Evolutionary conservation across 2,329 filamentous ascomycete species (phyloP), one percentile per base, ranked within the genome.

Genomic region (Monilinia fructigena): DNA sequence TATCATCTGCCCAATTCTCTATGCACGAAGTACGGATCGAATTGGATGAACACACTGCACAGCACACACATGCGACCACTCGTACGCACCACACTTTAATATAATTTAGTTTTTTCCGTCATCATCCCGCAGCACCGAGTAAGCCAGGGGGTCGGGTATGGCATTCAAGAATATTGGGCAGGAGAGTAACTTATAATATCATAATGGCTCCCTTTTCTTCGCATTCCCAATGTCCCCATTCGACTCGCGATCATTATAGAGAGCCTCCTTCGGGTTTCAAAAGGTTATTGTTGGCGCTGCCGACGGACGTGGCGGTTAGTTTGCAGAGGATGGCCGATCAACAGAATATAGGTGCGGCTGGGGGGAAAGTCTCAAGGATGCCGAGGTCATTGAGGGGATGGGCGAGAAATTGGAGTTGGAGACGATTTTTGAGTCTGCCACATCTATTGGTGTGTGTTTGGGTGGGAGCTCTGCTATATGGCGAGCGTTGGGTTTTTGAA

Each of bases 391-490:
- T 75, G 67, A 66, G 71, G 40, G 65, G 68, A 35, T 20, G 62
- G 65, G 3, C 42, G 59, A 69, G 67, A 73, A 86, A 86, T 72
- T 70, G 87, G 74, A 79, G 79, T 45, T 75, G 80, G 28, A 78
- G 80, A 55, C 81, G 84, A n/a, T 71, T 88, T 38, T 72, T 88
- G 59, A 87, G 82, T 79, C 82, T 92, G 66, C 85, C 87, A 47
- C 89, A 91, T 75, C 76, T 88, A 20, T 77, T 96, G 70, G 86
- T 91, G 23, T 75, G 85, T 16, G 67, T 93, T 55, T 99, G 95
- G 94, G 73, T 93, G 52, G 77, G 91, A 28, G 83, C 90, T 26
- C 74, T 99, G 69, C 86, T 95, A 70, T 95, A 91, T 87, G 93
- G 94, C 1, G 95, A 99, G 80, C 83, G 90, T 67, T 90, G 85